phyloP scores from a whole-genome alignment of 768 basidiomycete species.

The Chiua virens region DNA sequence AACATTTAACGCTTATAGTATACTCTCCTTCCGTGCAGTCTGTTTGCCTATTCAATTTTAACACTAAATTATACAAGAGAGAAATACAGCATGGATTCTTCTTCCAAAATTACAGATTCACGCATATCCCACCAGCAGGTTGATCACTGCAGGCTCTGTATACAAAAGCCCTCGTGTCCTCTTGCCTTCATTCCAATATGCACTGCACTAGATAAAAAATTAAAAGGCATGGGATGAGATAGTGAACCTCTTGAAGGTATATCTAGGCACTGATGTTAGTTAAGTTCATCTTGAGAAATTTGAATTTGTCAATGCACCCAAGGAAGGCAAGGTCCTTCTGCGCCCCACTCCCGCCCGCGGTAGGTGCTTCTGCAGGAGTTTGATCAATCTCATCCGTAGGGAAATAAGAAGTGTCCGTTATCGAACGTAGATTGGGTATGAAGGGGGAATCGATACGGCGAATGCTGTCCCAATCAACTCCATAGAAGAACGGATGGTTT shows the following conservation, averaged over 20 bases:
- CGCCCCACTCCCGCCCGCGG: conserved; percentile 39
- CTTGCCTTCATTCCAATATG: neutral
- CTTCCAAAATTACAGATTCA: conserved; percentile 5
- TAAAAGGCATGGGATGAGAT: conserved; percentile 59
- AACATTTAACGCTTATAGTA: too few species aligned
- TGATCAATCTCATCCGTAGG: conserved; percentile 93
- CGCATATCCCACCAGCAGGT: neutral
- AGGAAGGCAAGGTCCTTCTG: conserved; percentile 67
- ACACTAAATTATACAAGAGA: neutral
- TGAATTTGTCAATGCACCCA: conserved; percentile 43
- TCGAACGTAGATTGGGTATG: conserved; percentile 89
- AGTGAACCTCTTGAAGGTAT: conserved; percentile 78
- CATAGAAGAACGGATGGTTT: conserved; percentile 89
- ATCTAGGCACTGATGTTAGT: conserved; percentile 41
- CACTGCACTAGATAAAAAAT: conserved; percentile 4
- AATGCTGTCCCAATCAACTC: conserved; percentile 90
- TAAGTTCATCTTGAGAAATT: neutral
- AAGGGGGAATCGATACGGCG: conserved; percentile 92
- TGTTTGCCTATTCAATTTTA: neutral
- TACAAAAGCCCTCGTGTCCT: neutral
- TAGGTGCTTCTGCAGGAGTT: conserved; percentile 47
- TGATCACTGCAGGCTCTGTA: neutral
- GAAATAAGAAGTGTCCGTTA: conserved; percentile 98
- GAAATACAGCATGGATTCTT: neutral
- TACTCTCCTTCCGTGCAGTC: neutral